Conservation (phyloP, 164 flowering plant species). For the Kalanchoe fedtschenkoi region DNA sequence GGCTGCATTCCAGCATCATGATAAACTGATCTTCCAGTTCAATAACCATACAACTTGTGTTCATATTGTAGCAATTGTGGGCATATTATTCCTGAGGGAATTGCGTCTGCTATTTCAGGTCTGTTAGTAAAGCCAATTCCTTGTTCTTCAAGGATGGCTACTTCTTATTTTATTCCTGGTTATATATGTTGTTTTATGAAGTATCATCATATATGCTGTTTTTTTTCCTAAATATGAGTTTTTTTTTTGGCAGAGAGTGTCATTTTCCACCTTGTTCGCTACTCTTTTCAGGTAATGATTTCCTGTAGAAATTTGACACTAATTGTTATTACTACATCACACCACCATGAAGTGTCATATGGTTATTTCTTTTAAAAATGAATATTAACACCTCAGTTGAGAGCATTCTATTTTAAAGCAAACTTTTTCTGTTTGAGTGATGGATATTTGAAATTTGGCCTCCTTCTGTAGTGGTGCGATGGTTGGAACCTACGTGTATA, state of each 20-base stretch:
- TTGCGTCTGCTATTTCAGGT: constrained; percentile 40
- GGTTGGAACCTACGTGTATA: neutral
- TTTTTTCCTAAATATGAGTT: neutral
- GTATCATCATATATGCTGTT: no score
- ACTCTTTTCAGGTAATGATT: neutral
- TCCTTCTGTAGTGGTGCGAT: neutral
- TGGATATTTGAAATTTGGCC: neutral
- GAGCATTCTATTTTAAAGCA: neutral
- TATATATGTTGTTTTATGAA: no score
- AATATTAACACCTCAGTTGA: no score
- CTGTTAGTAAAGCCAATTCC: neutral
- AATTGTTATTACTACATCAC: neutral
- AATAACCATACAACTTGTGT: neutral
- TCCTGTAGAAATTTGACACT: neutral
- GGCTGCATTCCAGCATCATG: neutral
- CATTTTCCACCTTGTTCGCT: neutral
- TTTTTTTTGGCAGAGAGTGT: neutral
- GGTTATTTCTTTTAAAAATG: no score
- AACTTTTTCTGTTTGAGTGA: no score
- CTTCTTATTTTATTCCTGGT: neutral
- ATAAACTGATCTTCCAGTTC: neutral
- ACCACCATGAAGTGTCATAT: no score
- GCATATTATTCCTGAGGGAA: constrained; percentile 50
- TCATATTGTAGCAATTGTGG: constrained; percentile 48
- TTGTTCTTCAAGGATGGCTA: neutral